Conservation (phyloP, 192 early-diverging fungal species). For the Borealophlyctis nickersoniae region DNA sequence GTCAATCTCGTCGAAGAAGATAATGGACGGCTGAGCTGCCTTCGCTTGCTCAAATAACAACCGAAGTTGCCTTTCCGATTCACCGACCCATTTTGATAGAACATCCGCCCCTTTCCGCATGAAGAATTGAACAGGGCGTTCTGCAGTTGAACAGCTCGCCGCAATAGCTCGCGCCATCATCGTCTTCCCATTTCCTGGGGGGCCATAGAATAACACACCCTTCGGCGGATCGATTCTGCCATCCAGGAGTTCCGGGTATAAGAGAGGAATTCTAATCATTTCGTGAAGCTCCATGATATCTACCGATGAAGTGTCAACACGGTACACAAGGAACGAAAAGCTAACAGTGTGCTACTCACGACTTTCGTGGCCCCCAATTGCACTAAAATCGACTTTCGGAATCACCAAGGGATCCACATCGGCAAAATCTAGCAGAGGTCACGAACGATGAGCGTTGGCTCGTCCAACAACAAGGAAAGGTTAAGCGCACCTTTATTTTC, state of each 20-base stretch:
- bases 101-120: constrained; percentile 71
- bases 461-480: neutral
- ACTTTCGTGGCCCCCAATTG: constrained; percentile 41
- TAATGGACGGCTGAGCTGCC: constrained; percentile 66
- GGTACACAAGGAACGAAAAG: neutral
- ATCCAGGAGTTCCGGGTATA: constrained; percentile 62
- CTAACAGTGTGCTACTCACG: constrained; percentile 3
- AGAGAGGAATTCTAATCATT: constrained; percentile 71
- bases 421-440: constrained; percentile 26
- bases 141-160: constrained; percentile 37
- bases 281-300: constrained; percentile 67
- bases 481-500: constrained; percentile 9
- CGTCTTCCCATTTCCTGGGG: constrained; percentile 72
- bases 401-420: constrained; percentile 15
- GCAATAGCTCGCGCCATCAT: constrained; percentile 56
- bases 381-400: constrained; percentile 32
- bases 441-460: neutral
- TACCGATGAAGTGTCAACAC: neutral
- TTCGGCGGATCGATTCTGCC: constrained; percentile 39
- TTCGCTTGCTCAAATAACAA: constrained; percentile 69
- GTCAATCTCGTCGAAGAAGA: constrained; percentile 83
- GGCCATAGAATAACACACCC: constrained; percentile 71
- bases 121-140: constrained; percentile 62
- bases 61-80: constrained; percentile 63
- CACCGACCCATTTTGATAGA: constrained; percentile 73